Percentiles rank a stretch among this genome's conserved stretches.
Conservation (phyloP, 495 filamentous ascomycete genomes). For the Penicillium lividum region DNA sequence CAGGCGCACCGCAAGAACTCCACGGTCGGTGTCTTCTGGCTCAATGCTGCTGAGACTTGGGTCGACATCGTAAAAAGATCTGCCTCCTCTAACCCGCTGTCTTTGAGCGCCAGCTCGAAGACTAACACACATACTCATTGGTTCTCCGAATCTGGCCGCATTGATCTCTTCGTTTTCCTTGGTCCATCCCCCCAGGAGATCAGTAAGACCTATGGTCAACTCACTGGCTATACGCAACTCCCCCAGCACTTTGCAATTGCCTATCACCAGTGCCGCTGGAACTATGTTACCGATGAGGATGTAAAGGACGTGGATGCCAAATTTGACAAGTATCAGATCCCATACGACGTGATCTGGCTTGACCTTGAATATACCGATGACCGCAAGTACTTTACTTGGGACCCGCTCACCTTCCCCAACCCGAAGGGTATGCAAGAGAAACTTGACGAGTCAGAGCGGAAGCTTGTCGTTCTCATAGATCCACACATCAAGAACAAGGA, state of each 20-base stretch:
- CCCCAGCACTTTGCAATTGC: constrained; percentile 89
- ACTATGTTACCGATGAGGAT: constrained; percentile 95
- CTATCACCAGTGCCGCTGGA: constrained; percentile 98
- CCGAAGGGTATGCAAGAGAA: constrained; percentile 86
- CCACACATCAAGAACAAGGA: constrained; percentile 95
- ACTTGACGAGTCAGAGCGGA: constrained; percentile 77
- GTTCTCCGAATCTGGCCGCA: constrained; percentile 87
- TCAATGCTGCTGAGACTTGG: constrained; percentile 98
- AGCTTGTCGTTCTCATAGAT: constrained; percentile 93
- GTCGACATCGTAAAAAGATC: constrained; percentile 88
- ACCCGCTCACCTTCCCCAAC: constrained; percentile 79
- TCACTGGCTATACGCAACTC: constrained; percentile 92
- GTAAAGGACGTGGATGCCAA: constrained; percentile 94
- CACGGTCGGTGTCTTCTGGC: constrained; percentile 97
- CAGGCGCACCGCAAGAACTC: constrained; percentile 92
- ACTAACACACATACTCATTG: constrained; percentile 88
- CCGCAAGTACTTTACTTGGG: constrained; percentile 98
- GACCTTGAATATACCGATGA: constrained; percentile 96
- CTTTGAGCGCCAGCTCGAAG: constrained; percentile 66
- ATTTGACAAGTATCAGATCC: constrained; percentile 91
- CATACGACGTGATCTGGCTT: constrained; percentile 98
- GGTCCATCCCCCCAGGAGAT: constrained; percentile 83
- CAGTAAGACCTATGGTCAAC: constrained; percentile 76
- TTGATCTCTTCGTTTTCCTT: constrained; percentile 93
- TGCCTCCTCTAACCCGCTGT: constrained; percentile 70